Percentiles rank a stretch among this genome's conserved stretches.
These are phyloP conservation scores for Phoma sp. DNA, from an alignment of 2,329 filamentous ascomycete genomes.

Conservation along the genomic window DNA sequence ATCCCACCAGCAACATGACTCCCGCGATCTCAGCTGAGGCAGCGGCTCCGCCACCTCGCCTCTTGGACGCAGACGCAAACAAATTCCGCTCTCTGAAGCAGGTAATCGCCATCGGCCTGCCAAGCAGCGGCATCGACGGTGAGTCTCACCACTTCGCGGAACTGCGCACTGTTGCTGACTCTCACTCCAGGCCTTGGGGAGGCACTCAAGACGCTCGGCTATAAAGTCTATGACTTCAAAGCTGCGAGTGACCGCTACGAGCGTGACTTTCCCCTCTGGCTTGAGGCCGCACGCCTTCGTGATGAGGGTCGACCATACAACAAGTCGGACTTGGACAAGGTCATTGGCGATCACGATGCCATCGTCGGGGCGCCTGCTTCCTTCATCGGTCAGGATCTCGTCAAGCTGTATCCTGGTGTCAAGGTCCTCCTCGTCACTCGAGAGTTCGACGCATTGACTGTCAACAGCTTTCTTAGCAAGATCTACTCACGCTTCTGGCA, in stretches of 20 bases:
- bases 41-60: background rate
- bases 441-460: background rate
- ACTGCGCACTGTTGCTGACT: background rate
- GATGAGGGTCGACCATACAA: conserved; percentile 32
- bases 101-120: conserved; percentile 44
- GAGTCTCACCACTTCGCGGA: background rate
- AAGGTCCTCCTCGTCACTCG: conserved; percentile 26
- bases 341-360: conserved; percentile 43
- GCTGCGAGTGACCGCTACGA: conserved; percentile 41
- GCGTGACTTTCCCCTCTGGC: conserved; percentile 44
- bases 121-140: conserved; percentile 45
- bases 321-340: conserved; percentile 40
- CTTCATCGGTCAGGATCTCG: conserved; percentile 24
- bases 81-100: conserved; percentile 30
- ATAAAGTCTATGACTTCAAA: conserved; percentile 45
- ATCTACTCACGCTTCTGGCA: conserved; percentile 1
- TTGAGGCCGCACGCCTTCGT: conserved; percentile 44
- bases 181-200: conserved; percentile 32
- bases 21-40: background rate
- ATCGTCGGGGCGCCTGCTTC: conserved; percentile 19
- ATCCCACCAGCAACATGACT: background rate
- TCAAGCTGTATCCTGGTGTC: conserved; percentile 24
- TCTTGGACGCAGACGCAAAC: conserved; percentile 16
- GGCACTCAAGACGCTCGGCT: conserved; percentile 38
- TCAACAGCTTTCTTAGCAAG: background rate